These are phyloP conservation scores for Penstemon newberryi DNA, from an alignment of 257 asterid species.

Conservation along the genomic window DNA sequence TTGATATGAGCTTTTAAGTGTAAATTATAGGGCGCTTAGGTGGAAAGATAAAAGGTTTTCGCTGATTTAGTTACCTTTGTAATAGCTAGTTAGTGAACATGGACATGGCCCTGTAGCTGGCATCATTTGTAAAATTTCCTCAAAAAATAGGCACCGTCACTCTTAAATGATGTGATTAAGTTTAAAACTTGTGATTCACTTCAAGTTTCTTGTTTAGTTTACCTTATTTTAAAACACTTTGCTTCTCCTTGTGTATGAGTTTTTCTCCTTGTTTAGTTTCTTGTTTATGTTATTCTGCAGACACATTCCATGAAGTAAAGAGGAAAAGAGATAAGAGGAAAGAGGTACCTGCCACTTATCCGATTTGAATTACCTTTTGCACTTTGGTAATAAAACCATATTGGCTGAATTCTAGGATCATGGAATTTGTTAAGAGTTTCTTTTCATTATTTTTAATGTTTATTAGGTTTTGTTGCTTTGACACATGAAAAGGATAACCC, in stretches of 20 bases:
- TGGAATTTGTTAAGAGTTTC: background rate
- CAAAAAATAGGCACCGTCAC: no score
- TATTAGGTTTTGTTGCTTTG: background rate
- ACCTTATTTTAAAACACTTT: no score
- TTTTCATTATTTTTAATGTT: slow-evolving; percentile 5
- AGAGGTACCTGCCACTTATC: slow-evolving; percentile 45
- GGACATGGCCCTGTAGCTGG: background rate
- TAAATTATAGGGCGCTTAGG: slow-evolving; percentile 4
- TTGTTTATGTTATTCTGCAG: slow-evolving; percentile 36
- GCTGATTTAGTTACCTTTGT: background rate
- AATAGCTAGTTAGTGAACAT: background rate
- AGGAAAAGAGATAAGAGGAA: slow-evolving; percentile 65
- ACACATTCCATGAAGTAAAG: slow-evolving; percentile 64
- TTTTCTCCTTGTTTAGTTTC: background rate
- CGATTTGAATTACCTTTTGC: slow-evolving; percentile 4
- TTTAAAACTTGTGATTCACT: slow-evolving; percentile 1
- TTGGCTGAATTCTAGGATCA: background rate
- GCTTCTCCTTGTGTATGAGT: background rate
- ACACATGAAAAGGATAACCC: slow-evolving; percentile 9
- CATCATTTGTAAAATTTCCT: no score
- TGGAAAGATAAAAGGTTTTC: slow-evolving; percentile 4
- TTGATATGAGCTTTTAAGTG: background rate
- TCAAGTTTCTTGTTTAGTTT: slow-evolving; percentile 8
- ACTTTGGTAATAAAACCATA: slow-evolving; percentile 3
- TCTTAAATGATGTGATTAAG: background rate